Base-by-base conservation (phyloP, 306 rosid genomes). In the Cicer chorassanicum region DNA sequence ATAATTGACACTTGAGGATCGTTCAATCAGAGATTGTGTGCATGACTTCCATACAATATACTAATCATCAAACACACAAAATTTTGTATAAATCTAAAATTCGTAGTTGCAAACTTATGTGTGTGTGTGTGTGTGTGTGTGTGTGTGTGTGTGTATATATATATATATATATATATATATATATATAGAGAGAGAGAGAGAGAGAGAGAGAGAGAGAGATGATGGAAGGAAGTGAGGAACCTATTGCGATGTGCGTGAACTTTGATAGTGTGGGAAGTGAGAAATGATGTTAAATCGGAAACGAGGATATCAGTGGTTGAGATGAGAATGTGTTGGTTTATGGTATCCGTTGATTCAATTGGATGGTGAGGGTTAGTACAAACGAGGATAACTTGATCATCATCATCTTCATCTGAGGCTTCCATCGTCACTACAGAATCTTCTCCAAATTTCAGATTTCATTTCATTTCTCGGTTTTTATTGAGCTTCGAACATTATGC, bases 1-100 rank as follows among this genome's bases (percentile, higher is more conserved):
- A 61, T 46, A 42, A 80, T 71, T n/a, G 34, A 65, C 9, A 54
- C 48, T 70, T 39, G 49, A 76, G 18, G 29, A 50, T 50, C 19
- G 8, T n/a, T 50, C 56, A 14, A 6, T 50, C 1, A 48, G 16
- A 48, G 14, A 13, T 48, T 48, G 15, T 48, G 6, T 48, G 18
- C 54, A 48, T 48, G 7, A 29, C 36, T 29, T 29, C 3, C 36
- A 29, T 4, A 29, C 36, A 3, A 29, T 29, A 29, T 4, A 3
- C 36, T 29, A 29, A 29, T 29, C 5, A 29, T 29, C 36, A 29
- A 29, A 29, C 36, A 29, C 36, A 29, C 36, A 29, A 29, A 29
- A 29, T 4, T 29, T 29, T 29, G 36, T 29, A 29, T 29, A 29
- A 29, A 29, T 29, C 36, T 29, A 29, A 29, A 29, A 29, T 29